Evolutionary conservation across 768 basidiomycete species (phyloP), one percentile per base, ranked within the genome.

Genomic region (Brasilioporus rufonigricans): DNA sequence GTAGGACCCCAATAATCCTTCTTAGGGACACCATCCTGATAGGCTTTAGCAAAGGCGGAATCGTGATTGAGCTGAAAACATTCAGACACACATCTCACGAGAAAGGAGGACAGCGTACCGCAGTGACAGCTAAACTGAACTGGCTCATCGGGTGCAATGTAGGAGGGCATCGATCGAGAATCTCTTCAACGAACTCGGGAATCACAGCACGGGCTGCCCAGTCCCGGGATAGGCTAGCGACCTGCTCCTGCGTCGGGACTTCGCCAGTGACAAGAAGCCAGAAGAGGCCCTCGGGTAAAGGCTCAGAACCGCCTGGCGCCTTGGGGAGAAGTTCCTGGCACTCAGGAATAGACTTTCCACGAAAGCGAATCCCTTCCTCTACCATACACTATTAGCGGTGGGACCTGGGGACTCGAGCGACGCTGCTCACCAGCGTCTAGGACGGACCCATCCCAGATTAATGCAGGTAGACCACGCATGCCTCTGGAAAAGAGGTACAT

Each of bases 131-230:
- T 68, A 97, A 77, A 70, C 89, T 89, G 77, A 98, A 97, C 76
- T 98, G 96, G 73, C 90, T 93, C 96, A 98, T 98, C 60, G 96
- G 96, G 73, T 98, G 96, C 43, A 98, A 83, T 16, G 93, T 95
- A 48, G 89, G 86, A 19, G 91, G 91, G 74, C 91, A 93, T 71
- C 93, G 76, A 77, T 98, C 96, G 48, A 98, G 82, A 63, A 97
- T 82, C 67, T 97, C 94, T 74, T 98, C 94, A n/a, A 98, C 89
- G 63, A 96, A 95, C 57, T 89, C 87, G 43, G 95, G 94, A 59
- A 98, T 84, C 44, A 86, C 82, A 38, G 93, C 86, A 60, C 95
- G 89, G 40, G 92, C 90, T 50, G 95, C 96, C 93, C 96, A 97
- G 68, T 98, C 96, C 63, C 84, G 85, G 59, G 91, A 93, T 56